Conservation (phyloP, 2,329 filamentous ascomycete genomes). For the Neofusicoccum parvum region DNA sequence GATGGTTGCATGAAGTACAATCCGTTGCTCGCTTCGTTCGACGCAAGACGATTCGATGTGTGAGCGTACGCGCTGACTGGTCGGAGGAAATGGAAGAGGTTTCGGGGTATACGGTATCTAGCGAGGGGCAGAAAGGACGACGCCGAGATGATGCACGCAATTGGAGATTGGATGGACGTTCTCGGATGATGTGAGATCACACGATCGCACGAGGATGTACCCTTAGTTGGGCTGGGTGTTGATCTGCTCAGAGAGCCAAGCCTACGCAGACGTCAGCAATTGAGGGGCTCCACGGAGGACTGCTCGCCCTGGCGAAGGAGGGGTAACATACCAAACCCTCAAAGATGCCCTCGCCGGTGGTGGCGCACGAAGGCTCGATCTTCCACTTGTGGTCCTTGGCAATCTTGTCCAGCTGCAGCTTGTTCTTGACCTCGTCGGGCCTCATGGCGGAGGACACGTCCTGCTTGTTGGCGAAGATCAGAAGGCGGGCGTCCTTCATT, state of each 20-base stretch:
- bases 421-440: conserved; percentile 53
- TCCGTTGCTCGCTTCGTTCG: neutral
- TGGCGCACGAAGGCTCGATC: conserved; percentile 57
- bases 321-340: conserved; percentile 47
- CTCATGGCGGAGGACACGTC: conserved; percentile 71
- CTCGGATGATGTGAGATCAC: conserved; percentile 8
- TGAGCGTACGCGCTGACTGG: neutral
- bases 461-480: conserved; percentile 99
- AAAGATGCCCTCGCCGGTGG: conserved; percentile 56
- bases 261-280: conserved; percentile 5
- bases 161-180: neutral
- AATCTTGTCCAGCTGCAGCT: conserved; percentile 51
- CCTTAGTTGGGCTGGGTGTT: conserved; percentile 22
- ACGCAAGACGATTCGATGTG: neutral
- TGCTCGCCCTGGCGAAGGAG: neutral
- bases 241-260: conserved; percentile 22
- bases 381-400: conserved; percentile 58
- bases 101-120: conserved; percentile 18
- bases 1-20: neutral
- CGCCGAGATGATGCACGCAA: conserved; percentile 17
- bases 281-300: neutral
- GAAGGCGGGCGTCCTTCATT: conserved; percentile 92
- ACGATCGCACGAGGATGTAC: neutral
- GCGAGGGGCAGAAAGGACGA: neutral
- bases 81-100: neutral